A percentile compares a stretch with the other conserved stretches of the same genome.
These are phyloP conservation scores for Candida nemodendra DNA, from an alignment of 805 yeast species.

Conservation along the genomic window DNA sequence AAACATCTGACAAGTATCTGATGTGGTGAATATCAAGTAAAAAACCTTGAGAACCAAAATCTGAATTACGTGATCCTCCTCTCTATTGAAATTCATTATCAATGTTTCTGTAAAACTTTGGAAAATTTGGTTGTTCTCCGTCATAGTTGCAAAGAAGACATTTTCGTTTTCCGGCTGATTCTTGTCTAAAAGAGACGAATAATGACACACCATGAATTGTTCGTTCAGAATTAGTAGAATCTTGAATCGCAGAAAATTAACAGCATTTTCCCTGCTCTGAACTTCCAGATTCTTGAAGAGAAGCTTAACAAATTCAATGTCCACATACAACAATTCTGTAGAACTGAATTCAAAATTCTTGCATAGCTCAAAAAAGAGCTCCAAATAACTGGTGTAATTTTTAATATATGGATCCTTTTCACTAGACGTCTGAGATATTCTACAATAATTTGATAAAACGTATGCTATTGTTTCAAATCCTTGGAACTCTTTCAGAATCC, in stretches of 20 bases:
- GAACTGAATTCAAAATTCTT: conserved; percentile 44
- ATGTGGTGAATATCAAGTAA: conserved; percentile 68
- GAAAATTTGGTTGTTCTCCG: conserved; percentile 41
- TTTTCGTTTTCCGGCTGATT: conserved; percentile 27
- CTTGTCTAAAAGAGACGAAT: conserved; percentile 25
- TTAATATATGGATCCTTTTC: conserved; percentile 23
- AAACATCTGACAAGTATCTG: conserved; percentile 61
- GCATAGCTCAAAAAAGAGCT: conserved; percentile 55
- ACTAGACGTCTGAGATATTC: conserved; percentile 39
- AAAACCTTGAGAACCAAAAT: conserved; percentile 77
- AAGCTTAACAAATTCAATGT: conserved; percentile 44
- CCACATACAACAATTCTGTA: conserved; percentile 42
- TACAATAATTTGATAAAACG: conserved; percentile 27
- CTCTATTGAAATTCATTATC: conserved; percentile 75
- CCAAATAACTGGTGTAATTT: conserved; percentile 38
- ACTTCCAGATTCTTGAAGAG: conserved; percentile 45
- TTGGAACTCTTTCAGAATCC: conserved; percentile 47
- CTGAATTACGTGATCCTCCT: conserved; percentile 65
- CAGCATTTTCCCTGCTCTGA: conserved; percentile 49
- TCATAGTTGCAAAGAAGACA: conserved; percentile 56
- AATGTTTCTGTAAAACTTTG: conserved; percentile 65
- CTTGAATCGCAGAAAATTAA: conserved; percentile 67
- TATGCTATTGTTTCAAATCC: conserved; percentile 45
- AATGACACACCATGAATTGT: conserved; percentile 72
- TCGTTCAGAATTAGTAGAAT: conserved; percentile 77